phyloP scores from a whole-genome alignment of 176 grass and related monocot species.

The Miscanthus lutarioriparius region DNA sequence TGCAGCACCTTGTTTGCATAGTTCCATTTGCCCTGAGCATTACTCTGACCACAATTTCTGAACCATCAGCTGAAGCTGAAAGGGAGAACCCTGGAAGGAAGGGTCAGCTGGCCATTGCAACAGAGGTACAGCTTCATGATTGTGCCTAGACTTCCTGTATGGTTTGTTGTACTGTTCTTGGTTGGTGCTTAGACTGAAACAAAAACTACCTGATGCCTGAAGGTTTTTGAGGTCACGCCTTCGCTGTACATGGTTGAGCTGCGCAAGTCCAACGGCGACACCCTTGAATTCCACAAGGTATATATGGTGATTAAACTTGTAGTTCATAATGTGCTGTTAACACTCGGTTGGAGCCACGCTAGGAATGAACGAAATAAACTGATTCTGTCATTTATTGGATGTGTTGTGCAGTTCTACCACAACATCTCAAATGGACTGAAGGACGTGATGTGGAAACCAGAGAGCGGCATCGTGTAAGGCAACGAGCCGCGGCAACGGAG shows the following conservation, averaged over 20 bases:
- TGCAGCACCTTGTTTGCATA: not conserved
- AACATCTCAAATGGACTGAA: slow-evolving; percentile 76
- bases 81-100: slow-evolving; percentile 93
- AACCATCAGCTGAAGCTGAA: slow-evolving; percentile 92
- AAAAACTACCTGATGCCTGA: not conserved
- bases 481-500: slow-evolving; percentile 7
- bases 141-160: not conserved
- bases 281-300: slow-evolving; percentile 92
- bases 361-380: not conserved
- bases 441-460: slow-evolving; percentile 87
- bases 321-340: not conserved
- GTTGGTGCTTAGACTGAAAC: slow-evolving; percentile 18
- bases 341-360: not conserved
- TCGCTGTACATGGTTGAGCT: slow-evolving; percentile 92
- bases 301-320: not conserved
- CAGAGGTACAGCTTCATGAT: slow-evolving; percentile 57
- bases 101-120: slow-evolving; percentile 91
- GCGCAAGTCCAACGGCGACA: slow-evolving; percentile 90
- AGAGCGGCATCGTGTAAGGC: slow-evolving; percentile 41
- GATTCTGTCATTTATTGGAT: not conserved
- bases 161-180: not conserved
- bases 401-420: slow-evolving; percentile 63
- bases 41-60: not conserved
- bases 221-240: slow-evolving; percentile 96
- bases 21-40: not conserved